phyloP scores from a whole-genome alignment of 2,329 filamentous ascomycete genomes.

The Botrytis pseudocinerea region DNA sequence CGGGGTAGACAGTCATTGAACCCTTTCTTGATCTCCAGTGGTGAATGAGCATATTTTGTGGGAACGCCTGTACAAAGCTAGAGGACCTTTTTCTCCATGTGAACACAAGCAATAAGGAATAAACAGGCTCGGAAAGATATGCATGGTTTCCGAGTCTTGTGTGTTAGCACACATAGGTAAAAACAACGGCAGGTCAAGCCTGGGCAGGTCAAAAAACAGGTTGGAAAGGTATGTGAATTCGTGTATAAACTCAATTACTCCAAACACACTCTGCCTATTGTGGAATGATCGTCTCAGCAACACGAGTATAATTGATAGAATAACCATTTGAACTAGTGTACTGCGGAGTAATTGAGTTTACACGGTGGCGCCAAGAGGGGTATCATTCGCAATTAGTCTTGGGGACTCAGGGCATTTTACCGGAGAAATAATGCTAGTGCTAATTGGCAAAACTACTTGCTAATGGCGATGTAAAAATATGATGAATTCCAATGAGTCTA shows the following conservation, averaged over 20 bases:
- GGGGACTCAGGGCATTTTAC: background rate
- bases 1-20: background rate
- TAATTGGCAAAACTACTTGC: constrained; percentile 10
- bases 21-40: background rate
- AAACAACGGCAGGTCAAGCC: background rate
- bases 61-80: background rate
- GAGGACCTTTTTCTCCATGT: background rate
- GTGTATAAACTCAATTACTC: background rate
- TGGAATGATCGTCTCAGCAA: background rate
- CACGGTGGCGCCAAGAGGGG: background rate
- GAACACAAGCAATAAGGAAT: background rate
- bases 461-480: background rate
- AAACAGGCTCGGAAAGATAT: background rate
- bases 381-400: constrained; percentile 1
- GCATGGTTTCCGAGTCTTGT: background rate
- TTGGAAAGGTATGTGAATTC: background rate
- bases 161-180: background rate
- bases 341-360: background rate
- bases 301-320: background rate
- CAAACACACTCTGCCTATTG: background rate
- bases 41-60: background rate
- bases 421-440: constrained; percentile 2
- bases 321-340: background rate
- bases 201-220: background rate
- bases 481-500: background rate